These are phyloP conservation scores for Lichina pygmaea DNA, from an alignment of 495 filamentous ascomycete genomes.

Conservation along the genomic window DNA sequence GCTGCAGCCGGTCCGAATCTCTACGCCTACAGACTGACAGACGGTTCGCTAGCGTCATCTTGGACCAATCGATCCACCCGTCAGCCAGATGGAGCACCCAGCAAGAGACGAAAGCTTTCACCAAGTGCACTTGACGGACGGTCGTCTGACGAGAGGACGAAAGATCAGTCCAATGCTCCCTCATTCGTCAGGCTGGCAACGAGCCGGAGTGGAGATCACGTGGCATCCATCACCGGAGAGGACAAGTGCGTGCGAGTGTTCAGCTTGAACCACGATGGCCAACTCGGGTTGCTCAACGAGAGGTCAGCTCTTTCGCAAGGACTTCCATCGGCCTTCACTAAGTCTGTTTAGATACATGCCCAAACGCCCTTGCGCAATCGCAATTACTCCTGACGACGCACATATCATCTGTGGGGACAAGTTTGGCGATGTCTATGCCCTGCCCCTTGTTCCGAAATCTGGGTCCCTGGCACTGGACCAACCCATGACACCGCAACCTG, in stretches of 20 bases:
- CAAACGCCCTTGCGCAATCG: conserved; percentile 57
- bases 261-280: conserved; percentile 28
- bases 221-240: conserved; percentile 57
- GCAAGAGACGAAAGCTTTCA: conserved; percentile 24
- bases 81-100: conserved; percentile 5
- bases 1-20: conserved; percentile 28
- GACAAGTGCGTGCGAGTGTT: conserved; percentile 82
- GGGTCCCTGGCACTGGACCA: conserved; percentile 8
- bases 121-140: conserved; percentile 4
- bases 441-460: conserved; percentile 39
- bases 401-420: conserved; percentile 72
- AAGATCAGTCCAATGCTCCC: conserved; percentile 10
- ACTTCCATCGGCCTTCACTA: not conserved
- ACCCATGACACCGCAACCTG: conserved; percentile 3
- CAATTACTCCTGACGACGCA: conserved; percentile 33
- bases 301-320: conserved; percentile 22
- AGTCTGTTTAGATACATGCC: conserved; percentile 40
- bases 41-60: conserved; percentile 17
- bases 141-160: conserved; percentile 1
- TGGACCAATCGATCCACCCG: conserved; percentile 11
- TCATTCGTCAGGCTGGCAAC: conserved; percentile 28
- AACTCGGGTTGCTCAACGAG: conserved; percentile 38
- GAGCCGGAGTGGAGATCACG: conserved; percentile 30
- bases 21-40: conserved; percentile 19
- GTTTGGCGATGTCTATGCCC: conserved; percentile 78